Evolutionary conservation across 345 rosid genomes (phyloP).

Genomic region (Corchorus olitorius): DNA sequence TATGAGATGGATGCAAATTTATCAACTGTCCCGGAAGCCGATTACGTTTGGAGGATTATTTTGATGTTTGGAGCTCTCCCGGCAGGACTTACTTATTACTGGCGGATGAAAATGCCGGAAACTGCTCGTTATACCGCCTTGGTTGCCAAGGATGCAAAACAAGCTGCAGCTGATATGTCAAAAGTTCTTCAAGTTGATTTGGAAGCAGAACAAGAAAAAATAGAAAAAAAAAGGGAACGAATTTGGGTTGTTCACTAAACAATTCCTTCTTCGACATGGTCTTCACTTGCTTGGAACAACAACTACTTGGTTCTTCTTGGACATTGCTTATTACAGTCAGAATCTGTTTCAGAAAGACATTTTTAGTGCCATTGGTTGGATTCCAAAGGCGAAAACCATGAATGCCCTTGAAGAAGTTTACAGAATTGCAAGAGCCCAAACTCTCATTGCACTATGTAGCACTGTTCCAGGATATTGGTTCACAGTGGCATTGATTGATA

Average conservation of each 20-base stretch:
- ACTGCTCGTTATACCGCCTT: slow-evolving; percentile 38
- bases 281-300: slow-evolving; percentile 34
- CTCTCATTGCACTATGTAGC: slow-evolving; percentile 29
- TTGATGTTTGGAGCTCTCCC: slow-evolving; percentile 33
- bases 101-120: slow-evolving; percentile 39
- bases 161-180: slow-evolving; percentile 24
- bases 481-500: slow-evolving; percentile 32
- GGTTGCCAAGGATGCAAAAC: slow-evolving; percentile 27
- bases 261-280: slow-evolving; percentile 29
- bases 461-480: slow-evolving; percentile 39
- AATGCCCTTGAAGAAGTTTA: slow-evolving; percentile 30
- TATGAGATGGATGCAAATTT: background rate
- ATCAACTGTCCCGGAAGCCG: slow-evolving; percentile 8
- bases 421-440: slow-evolving; percentile 25
- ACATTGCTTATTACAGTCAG: slow-evolving; percentile 28
- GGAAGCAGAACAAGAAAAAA: slow-evolving; percentile 15
- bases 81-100: slow-evolving; percentile 31
- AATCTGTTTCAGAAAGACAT: slow-evolving; percentile 36
- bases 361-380: slow-evolving; percentile 32
- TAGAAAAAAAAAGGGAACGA: background rate
- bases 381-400: slow-evolving; percentile 22
- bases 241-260: slow-evolving; percentile 24
- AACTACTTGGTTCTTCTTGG: slow-evolving; percentile 29
- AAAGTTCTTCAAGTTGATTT: slow-evolving; percentile 28
- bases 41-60: slow-evolving; percentile 24